Percentiles rank a stretch among this genome's conserved stretches.
phyloP scores from a whole-genome alignment of 106 monocot species.

The Allium sativum region DNA sequence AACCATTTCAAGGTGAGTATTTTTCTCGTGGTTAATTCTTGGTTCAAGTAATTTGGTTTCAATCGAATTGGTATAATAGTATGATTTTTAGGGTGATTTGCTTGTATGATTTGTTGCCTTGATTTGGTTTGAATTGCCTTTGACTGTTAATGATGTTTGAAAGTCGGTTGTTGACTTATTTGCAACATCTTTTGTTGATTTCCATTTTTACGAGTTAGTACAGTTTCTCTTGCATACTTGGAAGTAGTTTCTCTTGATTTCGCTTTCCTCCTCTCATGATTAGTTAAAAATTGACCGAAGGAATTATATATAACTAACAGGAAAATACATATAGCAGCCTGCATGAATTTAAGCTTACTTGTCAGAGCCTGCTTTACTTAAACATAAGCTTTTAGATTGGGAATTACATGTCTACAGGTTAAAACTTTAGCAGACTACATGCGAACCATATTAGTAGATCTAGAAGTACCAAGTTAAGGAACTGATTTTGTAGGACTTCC shows the following conservation, averaged over 20 bases:
- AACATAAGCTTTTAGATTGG: too few species aligned
- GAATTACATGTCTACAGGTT: background rate
- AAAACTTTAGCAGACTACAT: background rate
- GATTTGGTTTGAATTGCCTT: too few species aligned
- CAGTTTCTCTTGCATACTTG: constrained; percentile 69
- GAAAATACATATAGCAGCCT: constrained; percentile 50
- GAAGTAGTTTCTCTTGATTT: constrained; percentile 90
- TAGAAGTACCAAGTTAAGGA: background rate
- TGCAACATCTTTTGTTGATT: constrained; percentile 63
- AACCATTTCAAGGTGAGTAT: too few species aligned
- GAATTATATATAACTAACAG: constrained; percentile 86
- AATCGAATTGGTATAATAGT: too few species aligned
- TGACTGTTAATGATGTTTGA: constrained; percentile 36
- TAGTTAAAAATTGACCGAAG: constrained; percentile 59
- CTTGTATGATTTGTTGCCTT: too few species aligned
- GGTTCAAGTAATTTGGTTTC: too few species aligned
- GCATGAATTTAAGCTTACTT: constrained; percentile 1
- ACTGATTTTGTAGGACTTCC: too few species aligned
- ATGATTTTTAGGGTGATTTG: too few species aligned
- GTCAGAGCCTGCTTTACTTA: too few species aligned
- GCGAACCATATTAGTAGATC: background rate
- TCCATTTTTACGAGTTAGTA: constrained; percentile 85
- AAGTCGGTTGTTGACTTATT: constrained; percentile 60
- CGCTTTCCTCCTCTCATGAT: constrained; percentile 66
- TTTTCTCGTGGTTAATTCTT: too few species aligned